Base-by-base conservation (phyloP, 768 basidiomycete genomes). In the Panaeolus cyanescens region DNA sequence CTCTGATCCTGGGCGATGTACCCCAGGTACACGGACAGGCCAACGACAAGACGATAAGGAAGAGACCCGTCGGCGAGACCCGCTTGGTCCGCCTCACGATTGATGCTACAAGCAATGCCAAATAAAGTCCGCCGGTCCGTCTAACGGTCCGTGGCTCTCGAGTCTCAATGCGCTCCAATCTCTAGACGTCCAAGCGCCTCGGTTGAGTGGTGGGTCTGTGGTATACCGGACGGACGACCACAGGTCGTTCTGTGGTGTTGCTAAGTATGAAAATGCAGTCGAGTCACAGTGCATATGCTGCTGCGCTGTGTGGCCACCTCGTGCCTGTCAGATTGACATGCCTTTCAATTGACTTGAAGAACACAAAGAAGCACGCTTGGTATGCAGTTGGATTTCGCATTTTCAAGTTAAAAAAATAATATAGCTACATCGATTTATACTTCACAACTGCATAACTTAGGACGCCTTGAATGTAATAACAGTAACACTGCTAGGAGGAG, bases 1-100 rank as follows among this genome's bases (percentile, higher is more conserved):
- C 70, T 71, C 67, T 71, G 72, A 71, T 70, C 67, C 63, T 66
- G 65, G 37, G 65, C 67, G 65, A 66, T 71, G 70, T 74, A 72
- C 71, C 69, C 67, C 68, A 64, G 67, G 68, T 72, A 69, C 67
- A 70, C 69, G 70, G 70, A 71, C 67, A 59, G 25, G 45, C 30
- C 45, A 28, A 68, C 65, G 68, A 70, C 63, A 63, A 66, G 57
- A 65, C 54, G 64, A 64, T 62, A 61, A 64, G 59, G 60, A 65
- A 65, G 65, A 70, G 68, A 70, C 68, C 68, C 56, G 45, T 63
- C 64, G 63, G 63, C 60, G 63, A 62, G 68, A 66, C 64, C 66
- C 65, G 64, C 61, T 42, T 61, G 67, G 67, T 67, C 67, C 67
- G 62, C 57, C 64, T 56, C 45, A 25, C 45, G 30, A 9, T 12